Base-by-base conservation (phyloP, 2,329 filamentous ascomycete species). In the Talaromyces pinophilus region DNA sequence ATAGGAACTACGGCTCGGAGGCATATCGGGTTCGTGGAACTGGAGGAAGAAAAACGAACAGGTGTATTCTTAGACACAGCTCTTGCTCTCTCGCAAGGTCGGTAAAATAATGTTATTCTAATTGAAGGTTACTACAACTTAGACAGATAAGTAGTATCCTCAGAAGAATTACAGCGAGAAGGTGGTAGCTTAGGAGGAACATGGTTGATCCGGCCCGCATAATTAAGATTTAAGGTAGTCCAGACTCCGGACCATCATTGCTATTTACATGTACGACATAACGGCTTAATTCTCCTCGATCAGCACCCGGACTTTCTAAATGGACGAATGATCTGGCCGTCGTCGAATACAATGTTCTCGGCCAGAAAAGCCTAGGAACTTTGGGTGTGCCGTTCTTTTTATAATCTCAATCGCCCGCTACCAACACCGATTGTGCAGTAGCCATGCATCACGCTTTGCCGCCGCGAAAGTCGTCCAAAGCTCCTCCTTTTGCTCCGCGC, bases 371-470 rank as follows among this genome's bases (percentile, higher is more conserved):
- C 40, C 50, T 46, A 64, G 50, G 13, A 48, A 28, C 19, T 19
- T 60, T 60, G 7, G 40, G 57, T 60, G 57, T 60, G 38, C 38
- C 40, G 40, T 46, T 46, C 17, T n/a, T n/a, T 38, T 11, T 33
- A 46, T 33, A 44, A 40, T 28, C 38, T 30, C 38, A 42, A 46
- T 46, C 40, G 22, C 57, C 22, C 28, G 57, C 40, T 28, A 44
- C 3, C 22, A 44, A 42, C 19, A 6, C 30, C n/a, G 35, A 33
- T 44, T 63, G 50, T 50, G 62, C 30, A 22, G 62, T 44, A 59
- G 44, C 66, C 72, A 95, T 97, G 92, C 93, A 97, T 79, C 93
- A 94, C 84, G 92, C 93, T 70, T 89, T 96, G 73, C 93, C 93
- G 64, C 87, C 92, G 74, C 90, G 93, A 78, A 96, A 94, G 81